Percentiles rank a stretch among this genome's conserved stretches.
These are phyloP conservation scores for Myxozyma nipponensis DNA, from an alignment of 805 yeast species.

Conservation along the genomic window DNA sequence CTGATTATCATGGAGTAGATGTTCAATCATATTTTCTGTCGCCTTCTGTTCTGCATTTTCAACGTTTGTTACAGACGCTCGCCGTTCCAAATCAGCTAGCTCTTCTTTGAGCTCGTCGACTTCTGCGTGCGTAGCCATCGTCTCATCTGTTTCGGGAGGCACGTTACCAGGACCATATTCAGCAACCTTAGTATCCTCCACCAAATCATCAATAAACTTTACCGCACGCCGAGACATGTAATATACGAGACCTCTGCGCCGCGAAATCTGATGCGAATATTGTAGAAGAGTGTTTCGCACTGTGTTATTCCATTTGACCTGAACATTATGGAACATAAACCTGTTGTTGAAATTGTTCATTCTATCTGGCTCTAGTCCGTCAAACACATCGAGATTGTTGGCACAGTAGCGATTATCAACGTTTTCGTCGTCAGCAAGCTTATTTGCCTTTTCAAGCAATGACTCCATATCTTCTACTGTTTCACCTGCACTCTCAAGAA, in stretches of 20 bases:
- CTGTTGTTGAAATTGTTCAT: slow-evolving; percentile 52
- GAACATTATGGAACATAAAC: slow-evolving; percentile 67
- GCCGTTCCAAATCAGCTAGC: slow-evolving; percentile 4
- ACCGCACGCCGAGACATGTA: slow-evolving; percentile 50
- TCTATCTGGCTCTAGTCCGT: slow-evolving; percentile 9
- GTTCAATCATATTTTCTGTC: slow-evolving; percentile 21
- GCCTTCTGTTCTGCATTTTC: slow-evolving; percentile 4
- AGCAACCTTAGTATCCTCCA: slow-evolving; percentile 36
- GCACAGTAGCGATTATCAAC: background rate
- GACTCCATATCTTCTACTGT: background rate
- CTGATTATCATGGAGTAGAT: slow-evolving; percentile 15
- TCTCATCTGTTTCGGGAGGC: background rate
- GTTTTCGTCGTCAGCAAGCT: slow-evolving; percentile 1
- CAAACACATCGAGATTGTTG: background rate
- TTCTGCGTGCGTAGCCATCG: background rate
- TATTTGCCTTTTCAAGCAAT: background rate
- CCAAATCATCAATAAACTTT: slow-evolving; percentile 49
- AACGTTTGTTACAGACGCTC: slow-evolving; percentile 1
- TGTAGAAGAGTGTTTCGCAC: slow-evolving; percentile 61
- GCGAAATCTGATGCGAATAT: slow-evolving; percentile 50
- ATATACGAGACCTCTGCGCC: slow-evolving; percentile 44
- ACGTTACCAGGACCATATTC: background rate
- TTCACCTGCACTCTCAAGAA: slow-evolving; percentile 8
- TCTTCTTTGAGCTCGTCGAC: slow-evolving; percentile 5
- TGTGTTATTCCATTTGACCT: slow-evolving; percentile 72